These are phyloP conservation scores for Lonicera japonica DNA, from an alignment of 129 eudicot species.

Conservation along the genomic window DNA sequence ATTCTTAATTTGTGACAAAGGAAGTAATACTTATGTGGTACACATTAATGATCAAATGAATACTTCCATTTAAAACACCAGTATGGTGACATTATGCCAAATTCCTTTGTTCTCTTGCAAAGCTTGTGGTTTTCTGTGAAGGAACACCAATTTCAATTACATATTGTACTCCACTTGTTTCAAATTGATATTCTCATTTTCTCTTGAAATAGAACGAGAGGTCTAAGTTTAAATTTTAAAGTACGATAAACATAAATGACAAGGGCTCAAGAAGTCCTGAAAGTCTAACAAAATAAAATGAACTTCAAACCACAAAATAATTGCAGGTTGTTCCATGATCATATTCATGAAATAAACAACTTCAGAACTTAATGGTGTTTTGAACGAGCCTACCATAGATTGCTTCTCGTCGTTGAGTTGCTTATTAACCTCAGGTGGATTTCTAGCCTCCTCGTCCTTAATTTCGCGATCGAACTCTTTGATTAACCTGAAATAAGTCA, in stretches of 20 bases:
- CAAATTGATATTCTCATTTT: too few species aligned
- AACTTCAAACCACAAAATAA: not conserved
- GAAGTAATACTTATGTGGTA: too few species aligned
- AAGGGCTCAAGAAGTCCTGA: not conserved
- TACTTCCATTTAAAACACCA: not conserved
- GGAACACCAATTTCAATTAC: too few species aligned
- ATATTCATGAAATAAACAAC: not conserved
- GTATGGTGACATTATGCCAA: not conserved
- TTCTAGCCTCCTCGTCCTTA: conserved; percentile 84
- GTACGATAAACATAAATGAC: not conserved
- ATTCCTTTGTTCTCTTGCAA: not conserved
- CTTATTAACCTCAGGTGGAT: conserved; percentile 76
- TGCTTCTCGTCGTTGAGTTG: conserved; percentile 98
- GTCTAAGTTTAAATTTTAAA: too few species aligned
- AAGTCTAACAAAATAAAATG: too few species aligned
- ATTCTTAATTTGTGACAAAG: too few species aligned
- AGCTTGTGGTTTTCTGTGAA: not conserved
- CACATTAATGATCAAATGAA: not conserved
- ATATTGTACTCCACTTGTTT: too few species aligned
- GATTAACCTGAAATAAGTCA: conserved; percentile 43
- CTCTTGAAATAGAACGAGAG: too few species aligned
- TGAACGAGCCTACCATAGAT: conserved; percentile 57
- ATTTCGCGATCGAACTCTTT: conserved; percentile 98
- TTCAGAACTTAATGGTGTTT: not conserved
- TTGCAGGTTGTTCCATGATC: not conserved